Percentiles rank a stretch among this genome's conserved stretches.
These are phyloP conservation scores for Huntiella savannae DNA, from an alignment of 2,329 filamentous ascomycete species.

Conservation along the genomic window DNA sequence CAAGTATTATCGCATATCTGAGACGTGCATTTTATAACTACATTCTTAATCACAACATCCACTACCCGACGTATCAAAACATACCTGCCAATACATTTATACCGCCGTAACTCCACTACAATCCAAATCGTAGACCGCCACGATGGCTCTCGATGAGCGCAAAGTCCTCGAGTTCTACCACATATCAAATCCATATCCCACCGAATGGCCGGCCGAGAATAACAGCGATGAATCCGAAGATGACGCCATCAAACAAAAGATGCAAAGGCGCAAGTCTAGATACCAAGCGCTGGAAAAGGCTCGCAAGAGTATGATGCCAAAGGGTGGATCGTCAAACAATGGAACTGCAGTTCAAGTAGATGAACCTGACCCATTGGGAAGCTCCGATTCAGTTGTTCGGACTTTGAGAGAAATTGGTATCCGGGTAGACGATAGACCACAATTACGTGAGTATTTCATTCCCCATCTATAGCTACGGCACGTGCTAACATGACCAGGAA, in stretches of 20 bases:
- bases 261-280: constrained; percentile 49
- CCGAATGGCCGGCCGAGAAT: constrained; percentile 72
- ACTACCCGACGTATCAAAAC: too few relatives aligned
- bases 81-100: too few relatives aligned
- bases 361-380: constrained; percentile 82
- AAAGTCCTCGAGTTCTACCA: constrained; percentile 80
- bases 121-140: too few relatives aligned
- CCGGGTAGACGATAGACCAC: constrained; percentile 65
- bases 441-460: constrained; percentile 39
- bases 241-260: constrained; percentile 27
- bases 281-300: constrained; percentile 71
- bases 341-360: constrained; percentile 71
- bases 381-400: constrained; percentile 67
- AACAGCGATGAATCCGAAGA: constrained; percentile 48
- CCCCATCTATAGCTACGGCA: constrained; percentile 3
- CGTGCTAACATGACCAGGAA: constrained; percentile 32
- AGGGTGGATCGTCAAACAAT: constrained; percentile 6
- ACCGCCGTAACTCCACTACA: too few relatives aligned
- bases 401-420: constrained; percentile 59
- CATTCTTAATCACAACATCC: too few relatives aligned
- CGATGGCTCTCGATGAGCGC: constrained; percentile 41
- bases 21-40: too few relatives aligned
- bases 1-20: not conserved
- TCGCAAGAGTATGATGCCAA: constrained; percentile 43
- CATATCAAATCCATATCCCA: constrained; percentile 57